Evolutionary conservation across 2,329 filamentous ascomycete species (phyloP), one percentile per base, ranked within the genome.

Genomic region (Pseudopyricularia javanii): DNA sequence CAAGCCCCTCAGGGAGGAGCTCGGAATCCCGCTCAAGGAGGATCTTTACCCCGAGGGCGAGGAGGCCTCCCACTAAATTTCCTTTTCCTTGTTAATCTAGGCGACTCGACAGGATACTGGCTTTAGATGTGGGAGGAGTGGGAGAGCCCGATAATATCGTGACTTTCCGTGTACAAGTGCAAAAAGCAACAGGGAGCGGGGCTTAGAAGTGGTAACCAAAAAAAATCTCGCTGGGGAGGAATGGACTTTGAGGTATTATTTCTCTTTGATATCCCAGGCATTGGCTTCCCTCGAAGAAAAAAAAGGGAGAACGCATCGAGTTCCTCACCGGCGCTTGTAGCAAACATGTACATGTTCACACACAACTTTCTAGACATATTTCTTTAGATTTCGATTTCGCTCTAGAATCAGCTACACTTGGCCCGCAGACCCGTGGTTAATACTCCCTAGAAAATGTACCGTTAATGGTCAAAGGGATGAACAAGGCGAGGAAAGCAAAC

Each of bases 21-120:
- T 97, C 58, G 91, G 91, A 63, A 82, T 97, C 64, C 76, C 82
- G 60, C 80, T 96, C 63, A 95, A 93, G 79, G 91, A 97, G 79
- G 83, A 88, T 65, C 78, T 97, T 70, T 97, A 90, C 75, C 90
- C 91, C 55, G 79, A 83, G 68, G 68, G 70, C 64, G 67, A 74
- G 65, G 70, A 74, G 62, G 54, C 37, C 17, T 11, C 48, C n/a
- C 48, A 50, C 48, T 50, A 50, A 50, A 20, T 30, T 20, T 34
- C 24, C 7, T 17, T 20, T 15, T 45, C 40, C 40, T 24, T 34
- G 33, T 50, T 20, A 50, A 33, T 22, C 24, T 43, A 43, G 37
- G 37, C 37, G 37, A 20, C 22, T 22, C 7, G 22, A 43, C 37
- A 43, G 37, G 37, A 43, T 43, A 43, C 37, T 43, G 37, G 22